Conservation (phyloP, 176 grass and related monocot species). For the Oryza nivara region DNA sequence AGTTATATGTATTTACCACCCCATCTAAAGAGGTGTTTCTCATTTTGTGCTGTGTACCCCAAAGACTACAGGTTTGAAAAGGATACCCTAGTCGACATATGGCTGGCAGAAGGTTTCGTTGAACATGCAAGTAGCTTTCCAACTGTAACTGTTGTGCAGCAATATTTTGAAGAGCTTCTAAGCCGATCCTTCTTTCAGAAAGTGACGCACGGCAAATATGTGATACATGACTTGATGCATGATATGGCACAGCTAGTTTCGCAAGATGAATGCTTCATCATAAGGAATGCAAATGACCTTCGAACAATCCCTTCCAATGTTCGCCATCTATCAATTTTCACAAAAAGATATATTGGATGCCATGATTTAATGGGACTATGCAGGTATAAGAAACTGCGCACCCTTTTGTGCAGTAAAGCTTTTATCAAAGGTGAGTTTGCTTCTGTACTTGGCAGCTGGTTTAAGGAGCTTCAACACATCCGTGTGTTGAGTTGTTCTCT, state of each 20-base stretch:
- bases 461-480: neutral
- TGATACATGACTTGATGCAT: neutral
- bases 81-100: neutral
- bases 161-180: neutral
- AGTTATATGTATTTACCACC: slow-evolving; percentile 58
- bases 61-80: slow-evolving; percentile 6
- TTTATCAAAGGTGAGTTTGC: too few relatives aligned
- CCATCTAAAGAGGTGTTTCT: slow-evolving; percentile 30
- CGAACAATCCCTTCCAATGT: too few relatives aligned
- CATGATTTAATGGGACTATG: too few relatives aligned
- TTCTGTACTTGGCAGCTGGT: neutral
- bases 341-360: too few relatives aligned
- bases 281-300: too few relatives aligned
- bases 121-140: neutral
- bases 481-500: too few relatives aligned
- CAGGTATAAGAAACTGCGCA: too few relatives aligned
- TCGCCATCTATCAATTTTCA: too few relatives aligned
- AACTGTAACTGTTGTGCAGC: too few relatives aligned
- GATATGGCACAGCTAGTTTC: too few relatives aligned
- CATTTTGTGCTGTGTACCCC: neutral
- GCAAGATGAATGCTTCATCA: too few relatives aligned
- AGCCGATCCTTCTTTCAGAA: slow-evolving; percentile 4
- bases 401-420: too few relatives aligned
- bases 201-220: neutral
- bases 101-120: neutral